Percentiles rank a stretch among this genome's conserved stretches.
phyloP scores from a whole-genome alignment of 257 asterid genomes.

The Fraxinus anomala region DNA sequence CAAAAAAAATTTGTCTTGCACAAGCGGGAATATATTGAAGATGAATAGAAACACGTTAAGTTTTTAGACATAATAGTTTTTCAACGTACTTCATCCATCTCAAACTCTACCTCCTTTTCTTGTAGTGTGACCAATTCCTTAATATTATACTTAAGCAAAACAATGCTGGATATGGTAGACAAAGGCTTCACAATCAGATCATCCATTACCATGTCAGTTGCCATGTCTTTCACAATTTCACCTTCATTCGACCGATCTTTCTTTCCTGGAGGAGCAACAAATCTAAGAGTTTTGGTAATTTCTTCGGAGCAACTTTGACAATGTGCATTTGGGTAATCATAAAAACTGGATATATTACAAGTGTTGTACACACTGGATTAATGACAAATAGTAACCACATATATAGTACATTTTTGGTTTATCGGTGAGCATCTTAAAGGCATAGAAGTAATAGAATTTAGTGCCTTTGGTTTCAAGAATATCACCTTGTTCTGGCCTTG shows the following conservation, averaged over 20 bases:
- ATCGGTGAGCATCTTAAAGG: slow-evolving; percentile 2
- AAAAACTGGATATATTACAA: not conserved
- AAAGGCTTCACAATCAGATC: slow-evolving; percentile 36
- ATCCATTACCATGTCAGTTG: slow-evolving; percentile 39
- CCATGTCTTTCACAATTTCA: slow-evolving; percentile 29
- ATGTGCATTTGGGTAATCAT: not conserved
- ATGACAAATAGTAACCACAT: too few relatives aligned
- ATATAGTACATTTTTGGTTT: not conserved
- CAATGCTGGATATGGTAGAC: slow-evolving; percentile 32
- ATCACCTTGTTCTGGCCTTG: slow-evolving; percentile 21
- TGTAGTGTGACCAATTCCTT: not conserved
- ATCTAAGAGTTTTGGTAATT: not conserved
- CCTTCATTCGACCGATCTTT: not conserved
- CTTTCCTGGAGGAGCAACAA: not conserved
- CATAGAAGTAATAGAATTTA: not conserved
- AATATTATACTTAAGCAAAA: slow-evolving; percentile 25
- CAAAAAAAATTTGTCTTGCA: too few relatives aligned
- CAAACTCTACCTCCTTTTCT: slow-evolving; percentile 24
- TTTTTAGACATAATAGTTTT: too few relatives aligned
- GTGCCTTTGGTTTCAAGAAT: slow-evolving; percentile 20
- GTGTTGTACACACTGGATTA: too few relatives aligned
- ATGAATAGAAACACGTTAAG: too few relatives aligned
- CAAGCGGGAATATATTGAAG: too few relatives aligned
- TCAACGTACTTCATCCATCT: slow-evolving; percentile 20
- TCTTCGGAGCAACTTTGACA: not conserved